A percentile compares a stretch with the other conserved stretches of the same genome.
Conservation (phyloP, 2,329 filamentous ascomycete genomes). For the Colletotrichum neosansevieriae region DNA sequence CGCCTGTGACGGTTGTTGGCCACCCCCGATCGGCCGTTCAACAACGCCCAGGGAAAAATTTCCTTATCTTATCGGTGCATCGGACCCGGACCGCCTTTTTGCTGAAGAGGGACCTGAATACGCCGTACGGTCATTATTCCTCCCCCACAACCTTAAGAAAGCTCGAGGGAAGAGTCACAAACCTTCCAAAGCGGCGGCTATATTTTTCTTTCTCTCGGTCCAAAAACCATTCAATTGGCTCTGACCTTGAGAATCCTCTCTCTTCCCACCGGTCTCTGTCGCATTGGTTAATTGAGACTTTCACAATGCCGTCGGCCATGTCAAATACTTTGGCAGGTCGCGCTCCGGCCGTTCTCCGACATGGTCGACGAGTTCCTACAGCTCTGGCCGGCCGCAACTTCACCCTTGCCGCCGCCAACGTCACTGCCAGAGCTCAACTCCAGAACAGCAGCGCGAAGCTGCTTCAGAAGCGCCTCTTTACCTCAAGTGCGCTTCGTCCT, state of each 20-base stretch:
- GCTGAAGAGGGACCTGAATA: conserved; percentile 33
- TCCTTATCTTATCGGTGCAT: conserved; percentile 42
- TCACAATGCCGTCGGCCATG: conserved; percentile 55
- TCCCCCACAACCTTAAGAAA: conserved; percentile 34
- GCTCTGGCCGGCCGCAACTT: conserved; percentile 59
- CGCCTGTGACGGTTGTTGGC: conserved; percentile 32
- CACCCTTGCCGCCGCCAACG: conserved; percentile 51
- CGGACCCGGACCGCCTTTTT: conserved; percentile 37
- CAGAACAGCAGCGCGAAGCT: conserved; percentile 48
- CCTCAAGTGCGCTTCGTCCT: conserved; percentile 57
- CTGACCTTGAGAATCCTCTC: conserved; percentile 34
- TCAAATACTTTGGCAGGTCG: conserved; percentile 63
- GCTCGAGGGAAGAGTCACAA: conserved; percentile 39
- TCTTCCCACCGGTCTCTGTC: conserved; percentile 23
- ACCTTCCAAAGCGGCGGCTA: conserved; percentile 35
- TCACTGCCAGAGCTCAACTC: conserved; percentile 49
- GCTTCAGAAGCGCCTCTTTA: conserved; percentile 62
- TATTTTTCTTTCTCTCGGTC: conserved; percentile 35
- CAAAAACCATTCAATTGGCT: conserved; percentile 41
- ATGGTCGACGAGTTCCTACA: conserved; percentile 63
- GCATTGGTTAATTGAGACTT: conserved; percentile 26
- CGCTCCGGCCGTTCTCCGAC: conserved; percentile 69
- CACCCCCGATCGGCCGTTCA: conserved; percentile 37
- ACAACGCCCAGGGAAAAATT: conserved; percentile 41
- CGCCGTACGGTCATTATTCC: conserved; percentile 18